Conservation (phyloP, 768 basidiomycete genomes). For the Leccinellum luteum region DNA sequence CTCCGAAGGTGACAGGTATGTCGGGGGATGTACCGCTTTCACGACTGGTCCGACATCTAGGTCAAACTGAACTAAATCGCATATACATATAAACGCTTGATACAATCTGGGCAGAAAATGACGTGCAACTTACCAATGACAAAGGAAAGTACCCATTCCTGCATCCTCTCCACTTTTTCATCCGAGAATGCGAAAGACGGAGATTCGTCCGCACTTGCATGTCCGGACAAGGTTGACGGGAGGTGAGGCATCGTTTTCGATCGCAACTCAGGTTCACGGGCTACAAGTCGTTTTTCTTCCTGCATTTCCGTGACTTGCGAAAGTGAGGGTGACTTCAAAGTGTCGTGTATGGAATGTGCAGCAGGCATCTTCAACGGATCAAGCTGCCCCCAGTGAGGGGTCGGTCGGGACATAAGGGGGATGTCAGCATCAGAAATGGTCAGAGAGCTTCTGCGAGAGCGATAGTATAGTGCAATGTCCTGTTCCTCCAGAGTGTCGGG, state of each 20-base stretch:
- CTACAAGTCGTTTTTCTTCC: constrained; percentile 9
- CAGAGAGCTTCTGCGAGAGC: constrained; percentile 25
- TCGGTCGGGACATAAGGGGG: constrained; percentile 15
- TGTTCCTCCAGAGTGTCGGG: constrained; percentile 26
- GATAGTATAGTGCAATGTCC: constrained; percentile 27
- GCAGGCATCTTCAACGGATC: not conserved
- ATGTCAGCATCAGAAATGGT: constrained; percentile 25
- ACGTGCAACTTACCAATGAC: constrained; percentile 53
- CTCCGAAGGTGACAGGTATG: constrained; percentile 63
- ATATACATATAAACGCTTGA: constrained; percentile 6
- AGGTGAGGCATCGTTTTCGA: constrained; percentile 48
- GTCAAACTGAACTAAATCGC: constrained; percentile 88
- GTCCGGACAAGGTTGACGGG: constrained; percentile 28
- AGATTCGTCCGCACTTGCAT: constrained; percentile 34
- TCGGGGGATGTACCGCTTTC: constrained; percentile 63
- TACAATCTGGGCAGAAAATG: not conserved
- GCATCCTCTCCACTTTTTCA: constrained; percentile 47
- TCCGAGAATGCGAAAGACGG: constrained; percentile 46
- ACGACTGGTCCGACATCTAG: constrained; percentile 83
- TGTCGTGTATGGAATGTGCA: not conserved
- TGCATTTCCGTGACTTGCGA: constrained; percentile 26
- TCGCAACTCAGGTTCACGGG: constrained; percentile 34
- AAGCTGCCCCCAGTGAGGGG: constrained; percentile 15
- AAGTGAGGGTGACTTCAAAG: constrained; percentile 36
- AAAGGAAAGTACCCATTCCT: constrained; percentile 66